Base-by-base conservation (phyloP, 1,284 basidiomycete species). In the Clitocybe nebularis region DNA sequence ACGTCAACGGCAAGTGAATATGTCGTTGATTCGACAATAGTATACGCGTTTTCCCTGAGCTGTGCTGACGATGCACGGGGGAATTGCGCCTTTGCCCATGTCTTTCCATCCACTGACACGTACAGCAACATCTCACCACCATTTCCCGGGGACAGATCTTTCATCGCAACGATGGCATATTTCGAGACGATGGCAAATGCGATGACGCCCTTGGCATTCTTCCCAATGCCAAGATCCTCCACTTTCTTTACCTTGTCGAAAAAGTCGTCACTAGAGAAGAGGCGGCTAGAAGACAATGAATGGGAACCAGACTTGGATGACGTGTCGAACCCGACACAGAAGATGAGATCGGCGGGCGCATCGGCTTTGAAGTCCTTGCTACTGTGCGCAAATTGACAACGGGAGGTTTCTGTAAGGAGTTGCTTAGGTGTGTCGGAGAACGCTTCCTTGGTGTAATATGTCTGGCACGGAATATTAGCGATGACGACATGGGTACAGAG, bases 1-100 rank as follows among this genome's bases (percentile, higher is more conserved):
- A 98, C 93, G 57, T 99, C 96, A 29, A 99, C 90, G 10, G 88
- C 90, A 28, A 99, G 77, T 7, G 92, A 96, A 59, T 97, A 90
- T 0, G 84, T 82, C 2, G 93, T 95, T 10, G 84, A 87, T 62
- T 98, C 93, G 44, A 99, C 89, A 50, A 99, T 84, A 0, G 95
- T 99, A 62, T 99, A 98, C 6, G 89, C 91, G 57, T 93, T 93
- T 64, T 94, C 91, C 5, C 81, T 75, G 3, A 94, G 73, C 30
- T 77, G 75, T 3, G 89, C 84, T 6, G 81, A 84, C 0, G 80
- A 80, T 3, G 89, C 87, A 54, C 93, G 91, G 3, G 92, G 92
- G 69, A 95, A 94, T 42, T 79, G 77, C 3, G 85, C 89, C 52
- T 81, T 79, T 1, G 84, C 84, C 92, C 92, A 96, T 2, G 72